These are phyloP conservation scores for Nemania sp. DNA, from an alignment of 2,329 filamentous ascomycete genomes.

Conservation along the genomic window DNA sequence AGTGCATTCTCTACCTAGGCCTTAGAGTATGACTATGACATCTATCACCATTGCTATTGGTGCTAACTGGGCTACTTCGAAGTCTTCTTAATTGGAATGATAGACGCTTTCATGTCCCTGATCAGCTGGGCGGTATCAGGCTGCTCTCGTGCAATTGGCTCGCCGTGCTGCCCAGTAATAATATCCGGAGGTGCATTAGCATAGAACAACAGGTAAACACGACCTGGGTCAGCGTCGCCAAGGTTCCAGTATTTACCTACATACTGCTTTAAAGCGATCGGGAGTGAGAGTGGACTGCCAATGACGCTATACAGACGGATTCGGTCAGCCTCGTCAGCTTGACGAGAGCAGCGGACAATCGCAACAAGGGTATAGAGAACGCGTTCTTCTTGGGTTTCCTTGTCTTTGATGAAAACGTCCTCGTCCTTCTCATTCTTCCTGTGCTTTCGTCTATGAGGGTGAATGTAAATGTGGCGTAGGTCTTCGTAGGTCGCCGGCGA, in stretches of 20 bases:
- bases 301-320: slow-evolving; percentile 12
- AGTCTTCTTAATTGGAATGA: no score
- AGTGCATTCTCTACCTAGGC: no score
- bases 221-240: neutral
- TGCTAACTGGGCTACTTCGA: no score
- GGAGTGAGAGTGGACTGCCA: neutral
- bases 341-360: slow-evolving; percentile 3
- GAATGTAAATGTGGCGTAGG: slow-evolving; percentile 11
- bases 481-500: neutral
- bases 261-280: neutral
- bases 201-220: slow-evolving; percentile 8
- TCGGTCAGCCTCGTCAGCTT: neutral
- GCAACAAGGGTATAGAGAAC: slow-evolving; percentile 5
- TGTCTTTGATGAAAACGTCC: neutral
- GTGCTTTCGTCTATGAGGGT: neutral
- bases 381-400: neutral
- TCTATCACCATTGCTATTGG: no score
- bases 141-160: slow-evolving; percentile 3
- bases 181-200: neutral
- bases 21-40: no score
- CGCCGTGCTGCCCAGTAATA: neutral
- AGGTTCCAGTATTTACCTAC: slow-evolving; percentile 14
- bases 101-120: no score
- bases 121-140: neutral
- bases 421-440: neutral